Base-by-base conservation (phyloP, 768 basidiomycete species). In the Peribolospora kevripleyi region DNA sequence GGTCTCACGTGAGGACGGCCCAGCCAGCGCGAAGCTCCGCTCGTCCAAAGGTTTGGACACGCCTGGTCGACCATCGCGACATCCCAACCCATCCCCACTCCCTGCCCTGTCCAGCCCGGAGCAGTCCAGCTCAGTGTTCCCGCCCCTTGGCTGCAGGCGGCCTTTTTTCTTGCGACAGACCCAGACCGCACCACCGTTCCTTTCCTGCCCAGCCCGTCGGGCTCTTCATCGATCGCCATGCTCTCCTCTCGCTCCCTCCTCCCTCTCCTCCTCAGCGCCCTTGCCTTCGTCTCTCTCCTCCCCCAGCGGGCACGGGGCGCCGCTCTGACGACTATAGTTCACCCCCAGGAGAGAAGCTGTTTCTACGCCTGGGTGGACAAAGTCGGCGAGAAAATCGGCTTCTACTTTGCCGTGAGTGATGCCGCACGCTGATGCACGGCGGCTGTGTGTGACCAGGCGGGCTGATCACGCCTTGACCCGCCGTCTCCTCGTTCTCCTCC, bases 331-430 rank as follows among this genome's bases (percentile, higher is more conserved):
- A 88, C 84, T 7, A 64, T 62, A 25, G 60, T 65, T 50, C 52
- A 57, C 45, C 62, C 68, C 4, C 67, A 66, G 56, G 69, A 71
- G 57, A 60, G 68, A 50, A 65, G 65, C 7, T 98, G 93, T 68
- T 97, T 93, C 69, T 95, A 84, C 62, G 84, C 87, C 5, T 85
- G 90, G 65, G 90, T 91, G 25, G 93, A 98, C 72, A 91, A 90
- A 72, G 78, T 76, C 1, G 84, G 85, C 55, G 82, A 87, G 72
- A 91, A 87, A 58, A 58, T 64, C n/a, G 65, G 95, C 77, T 95
- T 98, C 70, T 95, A 95, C 72, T 97, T 87, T 72, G 91, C 91
- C 59, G 90, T 85, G 69, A 55, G 81, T 71, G 3, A 36, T 13
- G 10, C 53, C n/a, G 50, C 42, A 14, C n/a, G 36, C 5, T 42